Evolutionary conservation across 257 asterid genomes (phyloP), one percentile per base, ranked within the genome.

Genomic region (Ajuga chamaepitys): DNA sequence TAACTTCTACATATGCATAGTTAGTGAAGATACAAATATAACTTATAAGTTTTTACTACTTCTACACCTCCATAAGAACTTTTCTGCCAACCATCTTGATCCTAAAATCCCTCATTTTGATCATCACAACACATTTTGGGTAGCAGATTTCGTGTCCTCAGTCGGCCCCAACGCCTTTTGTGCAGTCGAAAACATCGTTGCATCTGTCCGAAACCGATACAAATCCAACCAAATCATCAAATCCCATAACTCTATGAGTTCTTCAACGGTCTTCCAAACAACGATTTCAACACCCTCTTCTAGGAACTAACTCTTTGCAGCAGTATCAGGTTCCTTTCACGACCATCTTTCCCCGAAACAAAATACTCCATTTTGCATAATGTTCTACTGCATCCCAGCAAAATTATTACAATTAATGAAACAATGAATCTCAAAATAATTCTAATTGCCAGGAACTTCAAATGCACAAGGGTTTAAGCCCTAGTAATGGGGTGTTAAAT

Each of bases 81-180:
- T 60, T 67, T 80, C n/a, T 5, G 7, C 34, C 1, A 46, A 78
- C 28, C 75, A 86, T 12, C 82, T 86, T 0, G 77, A 72, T 0
- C 34, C 68, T 2, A 34, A 56, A 46, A 68, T 37, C 1, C 54
- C 67, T 11, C 25, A 20, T 14, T 74, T 42, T 4, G 26, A 51
- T 35, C 40, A 58, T 32, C 8, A 6, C 1, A 38, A 38, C 12
- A 28, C 81, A 6, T 73, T 83, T 67, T 70, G 63, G 2, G 69
- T 86, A 30, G 94, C 82, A 21, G 94, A 86, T 63, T 75, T 86
- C 9, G 88, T 88, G 32, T 79, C 85, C 21, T 80, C 91, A 1
- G 60, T 63, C 2, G 95, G 95, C 25, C 78, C 81, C 48, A 86
- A 86, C 75, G 51, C 91, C 2, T 82, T 82, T 70, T 37, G 68